Base-by-base conservation (phyloP, 1,284 basidiomycete genomes). In the Austroboletus olivaceoglutinosus region DNA sequence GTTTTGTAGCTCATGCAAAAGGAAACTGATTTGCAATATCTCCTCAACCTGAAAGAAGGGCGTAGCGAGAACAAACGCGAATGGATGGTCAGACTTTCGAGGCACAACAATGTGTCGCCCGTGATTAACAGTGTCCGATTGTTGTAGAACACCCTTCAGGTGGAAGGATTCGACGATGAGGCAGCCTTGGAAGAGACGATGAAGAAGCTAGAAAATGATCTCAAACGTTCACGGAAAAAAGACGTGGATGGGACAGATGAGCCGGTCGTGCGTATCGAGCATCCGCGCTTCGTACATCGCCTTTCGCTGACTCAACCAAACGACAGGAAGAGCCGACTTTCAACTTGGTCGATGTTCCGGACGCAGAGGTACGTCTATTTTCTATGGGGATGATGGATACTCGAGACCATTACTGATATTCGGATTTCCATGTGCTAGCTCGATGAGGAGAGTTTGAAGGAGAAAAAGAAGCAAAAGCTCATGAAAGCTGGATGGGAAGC, bases 401-500 rank as follows among this genome's bases (percentile, higher is more conserved):
- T 31, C 1, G 29, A 36, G 13, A 34, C 16, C 21, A 34, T 50
- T 50, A 29, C 45, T 38, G 42, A 33, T 13, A 22, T 11, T 25
- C 25, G 21, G 11, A 42, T 31, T n/a, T 1, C 40, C 2, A 18
- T 51, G 85, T 22, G 11, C 36, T 52, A 91, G 81, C 80, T 99
- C 19, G 93, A 93, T 60, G 95, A 98, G 65, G 95, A 98, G 43
- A 82, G 86, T 15, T 65, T 98, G 43, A 98, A 93, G 68, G 97
- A 99, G 70, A 99, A 99, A 74, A 86, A 88, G 61, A 90, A 88
- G 59, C 97, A 99, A 70, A 88, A 86, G 54, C 76, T 99, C 33
- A 77, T 97, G 75, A 99, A 98, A 71, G 93, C 95, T 1, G 93
- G 93, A 0, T 95, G 90, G 70, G 97, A 99, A 51, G 94, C 96